Evolutionary conservation across 2,329 filamentous ascomycete genomes (phyloP).

Genomic region (Xylaria arbuscula): DNA sequence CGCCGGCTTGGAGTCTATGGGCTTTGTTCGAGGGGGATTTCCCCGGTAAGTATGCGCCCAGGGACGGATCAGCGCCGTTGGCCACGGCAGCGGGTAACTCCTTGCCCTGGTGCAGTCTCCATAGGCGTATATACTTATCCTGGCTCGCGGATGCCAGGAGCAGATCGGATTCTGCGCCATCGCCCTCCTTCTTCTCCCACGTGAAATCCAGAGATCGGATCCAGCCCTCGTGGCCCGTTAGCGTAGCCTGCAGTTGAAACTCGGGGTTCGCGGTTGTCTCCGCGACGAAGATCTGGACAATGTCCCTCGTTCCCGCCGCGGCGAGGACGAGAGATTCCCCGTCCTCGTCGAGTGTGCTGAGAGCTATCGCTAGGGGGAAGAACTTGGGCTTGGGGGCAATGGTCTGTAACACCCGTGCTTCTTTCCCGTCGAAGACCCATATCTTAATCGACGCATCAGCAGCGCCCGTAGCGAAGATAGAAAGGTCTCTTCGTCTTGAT

Average conservation of each 20-base stretch:
- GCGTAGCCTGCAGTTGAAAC: slow-evolving; percentile 79
- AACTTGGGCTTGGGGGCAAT: slow-evolving; percentile 80
- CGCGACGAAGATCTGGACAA: slow-evolving; percentile 82
- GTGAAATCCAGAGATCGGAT: slow-evolving; percentile 86
- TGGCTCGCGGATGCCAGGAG: slow-evolving; percentile 93
- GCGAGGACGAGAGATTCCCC: slow-evolving; percentile 74
- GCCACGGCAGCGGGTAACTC: slow-evolving; percentile 69
- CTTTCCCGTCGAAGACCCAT: slow-evolving; percentile 72
- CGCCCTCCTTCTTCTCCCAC: slow-evolving; percentile 60
- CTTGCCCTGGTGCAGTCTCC: slow-evolving; percentile 81
- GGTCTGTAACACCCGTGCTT: slow-evolving; percentile 70
- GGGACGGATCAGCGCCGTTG: slow-evolving; percentile 64
- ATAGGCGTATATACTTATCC: slow-evolving; percentile 95
- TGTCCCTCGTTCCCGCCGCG: slow-evolving; percentile 83
- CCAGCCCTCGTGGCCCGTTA: slow-evolving; percentile 95
- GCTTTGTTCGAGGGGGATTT: slow-evolving; percentile 90
- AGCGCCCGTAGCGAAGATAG: slow-evolving; percentile 77
- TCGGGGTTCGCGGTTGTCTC: slow-evolving; percentile 55
- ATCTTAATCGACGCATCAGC: slow-evolving; percentile 78
- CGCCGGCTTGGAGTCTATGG: slow-evolving; percentile 74
- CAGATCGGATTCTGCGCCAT: slow-evolving; percentile 68
- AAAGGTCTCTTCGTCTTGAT: slow-evolving; percentile 14
- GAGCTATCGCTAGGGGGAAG: slow-evolving; percentile 81
- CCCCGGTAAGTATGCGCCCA: slow-evolving; percentile 70
- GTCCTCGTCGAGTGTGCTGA: slow-evolving; percentile 68